Evolutionary conservation across 192 early-diverging fungal species (phyloP).

Genomic region (Coemansia sp.): DNA sequence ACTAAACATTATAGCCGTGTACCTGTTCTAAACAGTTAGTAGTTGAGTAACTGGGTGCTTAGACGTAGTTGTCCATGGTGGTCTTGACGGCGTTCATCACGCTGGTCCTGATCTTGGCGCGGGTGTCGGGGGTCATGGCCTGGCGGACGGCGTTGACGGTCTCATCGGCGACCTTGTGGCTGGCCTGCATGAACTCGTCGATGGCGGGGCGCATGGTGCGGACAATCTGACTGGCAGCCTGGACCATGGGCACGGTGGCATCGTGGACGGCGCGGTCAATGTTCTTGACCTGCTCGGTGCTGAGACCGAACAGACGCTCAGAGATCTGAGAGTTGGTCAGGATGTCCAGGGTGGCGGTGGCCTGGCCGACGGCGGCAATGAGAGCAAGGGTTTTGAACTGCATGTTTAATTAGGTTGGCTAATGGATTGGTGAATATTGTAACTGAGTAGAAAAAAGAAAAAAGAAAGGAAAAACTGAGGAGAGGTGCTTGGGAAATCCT

Average conservation of each 20-base stretch:
- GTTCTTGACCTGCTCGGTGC: slow-evolving; percentile 56
- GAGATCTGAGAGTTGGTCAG: slow-evolving; percentile 55
- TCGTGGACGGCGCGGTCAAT: slow-evolving; percentile 55
- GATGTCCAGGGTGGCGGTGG: slow-evolving; percentile 50
- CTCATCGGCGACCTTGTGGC: slow-evolving; percentile 50
- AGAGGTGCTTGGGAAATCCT: background rate
- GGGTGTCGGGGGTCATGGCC: slow-evolving; percentile 54
- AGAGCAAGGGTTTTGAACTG: slow-evolving; percentile 55
- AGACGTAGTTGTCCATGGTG: slow-evolving; percentile 56
- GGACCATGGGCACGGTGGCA: slow-evolving; percentile 47
- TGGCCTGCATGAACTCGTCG: slow-evolving; percentile 31
- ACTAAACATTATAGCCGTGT: background rate
- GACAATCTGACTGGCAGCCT: slow-evolving; percentile 54
- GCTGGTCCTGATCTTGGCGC: slow-evolving; percentile 58
- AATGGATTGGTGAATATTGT: background rate
- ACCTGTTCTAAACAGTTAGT: slow-evolving; percentile 1
- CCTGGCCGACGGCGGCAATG: slow-evolving; percentile 52
- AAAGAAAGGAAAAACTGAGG: too few species aligned
- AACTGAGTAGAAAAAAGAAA: background rate
- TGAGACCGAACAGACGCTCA: slow-evolving; percentile 53
- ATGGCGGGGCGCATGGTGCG: slow-evolving; percentile 56
- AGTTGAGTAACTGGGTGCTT: slow-evolving; percentile 1
- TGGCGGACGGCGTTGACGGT: slow-evolving; percentile 43
- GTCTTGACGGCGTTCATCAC: slow-evolving; percentile 59
- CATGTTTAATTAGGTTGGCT: slow-evolving; percentile 24